Evolutionary conservation across 306 rosid species (phyloP).

Genomic region (Vigna angularis): DNA sequence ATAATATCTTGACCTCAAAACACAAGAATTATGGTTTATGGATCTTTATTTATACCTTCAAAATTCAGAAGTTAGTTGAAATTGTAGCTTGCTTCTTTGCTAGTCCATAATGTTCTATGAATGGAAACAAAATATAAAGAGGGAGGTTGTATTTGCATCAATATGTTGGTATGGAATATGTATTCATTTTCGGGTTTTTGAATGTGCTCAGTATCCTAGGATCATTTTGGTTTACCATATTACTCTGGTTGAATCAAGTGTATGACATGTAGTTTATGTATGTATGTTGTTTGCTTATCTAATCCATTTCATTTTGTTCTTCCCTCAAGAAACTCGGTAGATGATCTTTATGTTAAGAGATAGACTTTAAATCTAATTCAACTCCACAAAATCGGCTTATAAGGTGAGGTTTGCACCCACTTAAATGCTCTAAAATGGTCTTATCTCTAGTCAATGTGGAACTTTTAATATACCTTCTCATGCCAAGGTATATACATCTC

Average conservation of each 20-base stretch:
- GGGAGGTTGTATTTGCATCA: constrained; percentile 14
- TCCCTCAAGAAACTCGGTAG: neutral
- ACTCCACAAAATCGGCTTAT: too few relatives aligned
- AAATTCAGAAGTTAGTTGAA: neutral
- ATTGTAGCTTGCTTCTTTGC: neutral
- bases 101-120: neutral
- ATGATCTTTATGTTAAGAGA: neutral
- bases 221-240: neutral
- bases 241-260: neutral
- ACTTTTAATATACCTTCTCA: too few relatives aligned
- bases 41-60: neutral
- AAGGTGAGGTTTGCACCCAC: too few relatives aligned
- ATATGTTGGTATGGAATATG: neutral
- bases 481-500: too few relatives aligned
- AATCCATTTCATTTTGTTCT: neutral
- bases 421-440: too few relatives aligned
- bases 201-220: neutral
- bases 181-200: neutral
- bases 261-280: neutral
- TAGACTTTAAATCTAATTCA: too few relatives aligned
- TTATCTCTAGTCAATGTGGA: too few relatives aligned
- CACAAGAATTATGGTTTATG: constrained; percentile 1
- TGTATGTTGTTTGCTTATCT: neutral
- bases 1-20: neutral
- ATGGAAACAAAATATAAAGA: neutral